Evolutionary conservation across 2,329 filamentous ascomycete species (phyloP).

Genomic region (Penicillium fuscoglaucum): DNA sequence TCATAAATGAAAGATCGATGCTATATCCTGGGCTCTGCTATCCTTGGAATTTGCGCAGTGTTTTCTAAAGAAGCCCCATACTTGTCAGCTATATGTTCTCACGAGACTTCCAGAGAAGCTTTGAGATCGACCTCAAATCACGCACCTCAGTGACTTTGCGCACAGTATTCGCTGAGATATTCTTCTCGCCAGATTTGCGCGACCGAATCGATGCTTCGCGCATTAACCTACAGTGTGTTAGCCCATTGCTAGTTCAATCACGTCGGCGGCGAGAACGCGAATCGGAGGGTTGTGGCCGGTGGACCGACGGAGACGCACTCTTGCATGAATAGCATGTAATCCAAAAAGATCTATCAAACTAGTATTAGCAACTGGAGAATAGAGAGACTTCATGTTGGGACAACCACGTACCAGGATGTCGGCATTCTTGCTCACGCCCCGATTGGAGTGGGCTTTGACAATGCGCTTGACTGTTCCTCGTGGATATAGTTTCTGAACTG

Average conservation of each 20-base stretch:
- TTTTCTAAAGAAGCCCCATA: constrained; percentile 50
- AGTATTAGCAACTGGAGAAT: neutral
- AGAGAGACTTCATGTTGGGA: neutral
- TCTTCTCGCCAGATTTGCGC: constrained; percentile 70
- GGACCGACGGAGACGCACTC: constrained; percentile 47
- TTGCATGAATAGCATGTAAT: constrained; percentile 79
- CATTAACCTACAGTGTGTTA: constrained; percentile 59
- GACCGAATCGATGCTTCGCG: constrained; percentile 77
- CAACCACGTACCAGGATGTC: constrained; percentile 69
- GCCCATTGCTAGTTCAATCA: neutral
- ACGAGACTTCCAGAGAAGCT: neutral
- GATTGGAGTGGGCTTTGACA: constrained; percentile 81
- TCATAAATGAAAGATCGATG: neutral
- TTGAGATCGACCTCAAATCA: neutral
- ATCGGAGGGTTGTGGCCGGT: neutral
- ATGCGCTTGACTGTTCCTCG: constrained; percentile 84
- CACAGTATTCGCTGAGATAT: constrained; percentile 72
- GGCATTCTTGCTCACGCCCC: constrained; percentile 77
- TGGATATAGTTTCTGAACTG: constrained; percentile 75
- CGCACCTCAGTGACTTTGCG: constrained; percentile 74
- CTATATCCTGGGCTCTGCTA: constrained; percentile 38
- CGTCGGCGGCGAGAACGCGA: neutral
- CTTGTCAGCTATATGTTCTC: constrained; percentile 2
- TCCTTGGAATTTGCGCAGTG: constrained; percentile 68
- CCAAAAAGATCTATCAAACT: constrained; percentile 68